phyloP scores from a whole-genome alignment of 495 filamentous ascomycete genomes.

The Hypoxylon lenormandii region DNA sequence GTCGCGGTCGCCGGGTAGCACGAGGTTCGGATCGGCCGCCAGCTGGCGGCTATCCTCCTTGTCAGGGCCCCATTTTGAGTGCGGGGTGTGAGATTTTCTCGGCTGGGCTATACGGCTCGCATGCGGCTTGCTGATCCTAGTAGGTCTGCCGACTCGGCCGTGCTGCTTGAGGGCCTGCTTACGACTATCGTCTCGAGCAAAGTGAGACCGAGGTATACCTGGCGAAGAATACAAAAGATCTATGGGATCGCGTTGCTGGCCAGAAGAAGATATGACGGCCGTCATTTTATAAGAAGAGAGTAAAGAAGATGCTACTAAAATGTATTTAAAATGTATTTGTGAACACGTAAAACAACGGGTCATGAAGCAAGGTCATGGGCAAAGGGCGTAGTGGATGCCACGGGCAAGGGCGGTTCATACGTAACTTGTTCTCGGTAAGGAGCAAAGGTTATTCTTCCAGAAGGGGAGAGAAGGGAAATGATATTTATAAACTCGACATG shows the following conservation, averaged over 20 bases:
- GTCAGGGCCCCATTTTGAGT: constrained; percentile 29
- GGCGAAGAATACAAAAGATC: not conserved
- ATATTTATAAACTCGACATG: constrained; percentile 37
- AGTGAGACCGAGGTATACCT: not conserved
- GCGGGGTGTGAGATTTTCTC: constrained; percentile 3
- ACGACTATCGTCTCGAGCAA: not conserved
- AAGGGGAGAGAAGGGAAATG: constrained; percentile 23
- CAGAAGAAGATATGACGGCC: not conserved
- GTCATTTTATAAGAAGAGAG: constrained; percentile 26
- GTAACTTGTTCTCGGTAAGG: constrained; percentile 33
- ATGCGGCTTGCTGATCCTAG: constrained; percentile 14
- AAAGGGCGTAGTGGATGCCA: constrained; percentile 36
- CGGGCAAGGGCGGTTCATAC: constrained; percentile 30
- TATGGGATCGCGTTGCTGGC: not conserved
- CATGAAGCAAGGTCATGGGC: constrained; percentile 24
- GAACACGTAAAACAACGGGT: constrained; percentile 32
- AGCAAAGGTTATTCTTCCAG: constrained; percentile 16
- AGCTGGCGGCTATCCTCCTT: constrained; percentile 48
- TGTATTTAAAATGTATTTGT: not conserved
- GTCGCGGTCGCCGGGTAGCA: constrained; percentile 49
- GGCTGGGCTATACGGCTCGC: constrained; percentile 10
- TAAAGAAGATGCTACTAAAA: not conserved
- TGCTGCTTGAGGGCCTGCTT: not conserved
- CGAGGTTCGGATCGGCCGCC: constrained; percentile 44
- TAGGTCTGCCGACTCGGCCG: constrained; percentile 3